Percentiles rank a stretch among this genome's conserved stretches.
Evolutionary conservation across 1,284 basidiomycete genomes (phyloP).

Genomic region (Trichosporon faecale): DNA sequence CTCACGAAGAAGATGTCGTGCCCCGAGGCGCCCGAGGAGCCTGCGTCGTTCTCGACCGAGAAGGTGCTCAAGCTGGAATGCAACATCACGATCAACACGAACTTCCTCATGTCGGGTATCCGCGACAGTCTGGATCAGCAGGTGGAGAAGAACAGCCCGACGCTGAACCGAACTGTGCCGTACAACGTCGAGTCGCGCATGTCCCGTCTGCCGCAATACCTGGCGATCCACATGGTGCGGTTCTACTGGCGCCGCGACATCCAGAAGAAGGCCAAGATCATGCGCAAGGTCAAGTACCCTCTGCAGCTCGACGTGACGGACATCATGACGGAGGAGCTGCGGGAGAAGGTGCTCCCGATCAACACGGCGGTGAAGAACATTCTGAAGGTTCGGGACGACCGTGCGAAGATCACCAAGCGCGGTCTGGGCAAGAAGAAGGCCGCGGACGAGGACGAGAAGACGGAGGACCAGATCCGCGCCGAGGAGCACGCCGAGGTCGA

Average conservation of each 20-base stretch:
- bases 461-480: slow-evolving; percentile 47
- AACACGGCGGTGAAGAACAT: slow-evolving; percentile 71
- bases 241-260: slow-evolving; percentile 95
- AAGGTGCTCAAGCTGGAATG: slow-evolving; percentile 86
- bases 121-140: slow-evolving; percentile 76
- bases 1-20: slow-evolving; percentile 77
- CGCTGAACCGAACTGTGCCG: slow-evolving; percentile 72
- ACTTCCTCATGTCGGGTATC: slow-evolving; percentile 86
- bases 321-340: slow-evolving; percentile 73
- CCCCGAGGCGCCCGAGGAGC: slow-evolving; percentile 77
- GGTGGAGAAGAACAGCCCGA: slow-evolving; percentile 79
- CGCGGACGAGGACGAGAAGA: slow-evolving; percentile 17
- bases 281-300: slow-evolving; percentile 92
- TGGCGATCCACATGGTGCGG: slow-evolving; percentile 58
- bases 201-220: slow-evolving; percentile 71
- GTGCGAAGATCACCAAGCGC: slow-evolving; percentile 75
- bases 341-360: slow-evolving; percentile 66
- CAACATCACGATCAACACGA: slow-evolving; percentile 81
- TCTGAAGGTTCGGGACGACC: slow-evolving; percentile 77
- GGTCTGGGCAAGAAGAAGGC: slow-evolving; percentile 58
- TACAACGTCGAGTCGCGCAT: slow-evolving; percentile 83
- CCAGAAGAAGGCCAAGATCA: slow-evolving; percentile 80
- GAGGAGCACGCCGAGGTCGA: slow-evolving; percentile 43
- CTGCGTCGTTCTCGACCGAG: slow-evolving; percentile 64
- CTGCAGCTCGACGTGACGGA: slow-evolving; percentile 77